Percentiles rank a stretch among this genome's conserved stretches.
Evolutionary conservation across 2,329 filamentous ascomycete species (phyloP).

Genomic region (Colletotrichum musicola): DNA sequence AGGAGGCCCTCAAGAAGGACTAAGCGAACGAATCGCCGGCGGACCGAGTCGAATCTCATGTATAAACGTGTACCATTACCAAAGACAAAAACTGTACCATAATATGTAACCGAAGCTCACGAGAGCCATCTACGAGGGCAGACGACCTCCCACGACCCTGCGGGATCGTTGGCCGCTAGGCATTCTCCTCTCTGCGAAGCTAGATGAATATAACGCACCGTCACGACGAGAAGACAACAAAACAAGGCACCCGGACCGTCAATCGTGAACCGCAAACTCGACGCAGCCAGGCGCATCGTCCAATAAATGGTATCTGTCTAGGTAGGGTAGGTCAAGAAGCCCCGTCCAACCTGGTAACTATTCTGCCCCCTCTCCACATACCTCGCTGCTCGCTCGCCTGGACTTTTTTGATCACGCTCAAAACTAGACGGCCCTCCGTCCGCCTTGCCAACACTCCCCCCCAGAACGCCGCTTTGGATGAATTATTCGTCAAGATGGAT

Average conservation of each 20-base stretch:
- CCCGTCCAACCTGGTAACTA: background rate
- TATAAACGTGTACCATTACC: conserved; percentile 12
- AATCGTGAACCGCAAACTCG: background rate
- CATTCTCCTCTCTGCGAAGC: background rate
- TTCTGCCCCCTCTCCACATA: no score
- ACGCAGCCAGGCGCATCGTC: conserved; percentile 20
- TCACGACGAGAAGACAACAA: background rate
- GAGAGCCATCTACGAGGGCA: background rate
- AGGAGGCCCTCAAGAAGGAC: conserved; percentile 54
- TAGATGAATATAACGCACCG: background rate
- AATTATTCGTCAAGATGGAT: conserved; percentile 2
- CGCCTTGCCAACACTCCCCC: background rate
- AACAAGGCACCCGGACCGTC: background rate
- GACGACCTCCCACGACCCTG: background rate
- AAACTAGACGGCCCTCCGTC: background rate
- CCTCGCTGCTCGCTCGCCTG: background rate
- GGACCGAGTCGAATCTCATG: background rate
- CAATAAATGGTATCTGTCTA: conserved; percentile 37
- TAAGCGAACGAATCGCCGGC: background rate
- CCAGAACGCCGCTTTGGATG: conserved; percentile 23
- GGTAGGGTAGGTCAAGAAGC: conserved; percentile 11
- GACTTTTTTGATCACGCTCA: background rate
- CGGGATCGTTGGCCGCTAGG: background rate
- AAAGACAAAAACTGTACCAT: conserved; percentile 23
- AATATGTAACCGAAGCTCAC: background rate